Base-by-base conservation (phyloP, 257 asterid genomes). In the Gardenia jasminoides region DNA sequence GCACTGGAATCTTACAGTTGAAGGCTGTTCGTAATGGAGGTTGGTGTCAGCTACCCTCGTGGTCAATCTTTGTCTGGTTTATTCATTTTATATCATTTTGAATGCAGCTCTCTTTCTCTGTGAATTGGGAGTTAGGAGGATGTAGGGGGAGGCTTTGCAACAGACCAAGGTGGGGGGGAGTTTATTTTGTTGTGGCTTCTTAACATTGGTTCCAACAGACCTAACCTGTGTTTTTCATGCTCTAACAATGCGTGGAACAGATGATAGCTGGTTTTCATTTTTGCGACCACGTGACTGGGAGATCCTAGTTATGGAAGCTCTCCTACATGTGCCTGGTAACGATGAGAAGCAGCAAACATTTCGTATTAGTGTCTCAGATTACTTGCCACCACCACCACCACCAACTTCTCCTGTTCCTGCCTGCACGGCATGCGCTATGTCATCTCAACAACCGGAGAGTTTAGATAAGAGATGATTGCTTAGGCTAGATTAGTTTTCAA, bases 11-110 rank as follows among this genome's bases (percentile, higher is more conserved):
- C 77, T 87, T 93, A 82, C 99, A 89, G 90, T 84, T 95, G 78
- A 95, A 93, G 89, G 99, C 99, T 62, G 92, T 93, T 81, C 92
- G 97, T n/a, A 83, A 81, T 79, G 93, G 93, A 92, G 97, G 99
- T 93, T 58, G 44, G 72, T 68, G 3, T 83, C 67, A 61, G 68
- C 43, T 11, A 22, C 24, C 58, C 26, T 46, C 54, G 1, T 75
- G 54, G 1, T 43, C n/a, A 76, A 7, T 76, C 3, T 20, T 43
- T 43, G 0, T 36, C 22, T 61, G 7, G 19, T 10, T 58, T 62
- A 62, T 62, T 26, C 47, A 41, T 75, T 20, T 59, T 10, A n/a
- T 43, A 26, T 72, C 26, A 39, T 75, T 67, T 76, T 10, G 0
- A 36, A 69, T 69, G 68, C 26, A 48, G 10, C 44, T 67, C 47